Conservation (phyloP, 2,329 filamentous ascomycete species). For the Fusarium tupiense region DNA sequence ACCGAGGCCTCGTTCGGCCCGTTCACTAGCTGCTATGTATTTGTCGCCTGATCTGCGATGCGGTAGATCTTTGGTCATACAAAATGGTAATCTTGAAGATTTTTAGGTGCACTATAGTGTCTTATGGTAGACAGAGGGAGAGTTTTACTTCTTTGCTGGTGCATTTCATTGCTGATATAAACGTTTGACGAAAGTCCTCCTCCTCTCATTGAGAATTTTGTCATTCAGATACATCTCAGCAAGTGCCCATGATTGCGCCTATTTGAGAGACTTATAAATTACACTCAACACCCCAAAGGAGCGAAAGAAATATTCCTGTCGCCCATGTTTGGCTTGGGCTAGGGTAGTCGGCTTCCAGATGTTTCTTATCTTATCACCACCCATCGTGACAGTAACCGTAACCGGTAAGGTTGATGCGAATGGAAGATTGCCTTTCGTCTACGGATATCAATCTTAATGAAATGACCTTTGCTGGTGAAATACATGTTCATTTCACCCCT, state of each 20-base stretch:
- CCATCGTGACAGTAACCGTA: neutral
- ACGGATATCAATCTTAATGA: neutral
- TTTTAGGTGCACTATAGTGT: rapidly evolving
- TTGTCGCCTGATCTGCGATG: neutral
- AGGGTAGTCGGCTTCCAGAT: neutral
- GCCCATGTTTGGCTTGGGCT: neutral
- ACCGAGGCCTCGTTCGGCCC: neutral
- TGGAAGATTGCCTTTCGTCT: neutral
- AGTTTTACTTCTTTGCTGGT: no score
- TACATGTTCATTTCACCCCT: neutral
- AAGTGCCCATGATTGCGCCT: no score
- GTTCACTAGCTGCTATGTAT: neutral
- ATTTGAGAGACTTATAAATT: neutral
- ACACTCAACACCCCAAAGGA: neutral
- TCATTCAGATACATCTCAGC: no score
- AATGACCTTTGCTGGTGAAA: neutral
- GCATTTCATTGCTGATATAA: no score
- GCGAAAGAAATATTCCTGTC: neutral
- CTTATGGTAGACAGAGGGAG: no score
- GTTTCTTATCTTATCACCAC: neutral
- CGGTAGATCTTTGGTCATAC: neutral
- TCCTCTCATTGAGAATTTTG: no score
- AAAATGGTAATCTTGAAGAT: neutral
- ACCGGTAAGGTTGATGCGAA: neutral
- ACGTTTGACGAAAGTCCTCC: no score